Base-by-base conservation (phyloP, 257 asterid genomes). In the Solanum virginianum region DNA sequence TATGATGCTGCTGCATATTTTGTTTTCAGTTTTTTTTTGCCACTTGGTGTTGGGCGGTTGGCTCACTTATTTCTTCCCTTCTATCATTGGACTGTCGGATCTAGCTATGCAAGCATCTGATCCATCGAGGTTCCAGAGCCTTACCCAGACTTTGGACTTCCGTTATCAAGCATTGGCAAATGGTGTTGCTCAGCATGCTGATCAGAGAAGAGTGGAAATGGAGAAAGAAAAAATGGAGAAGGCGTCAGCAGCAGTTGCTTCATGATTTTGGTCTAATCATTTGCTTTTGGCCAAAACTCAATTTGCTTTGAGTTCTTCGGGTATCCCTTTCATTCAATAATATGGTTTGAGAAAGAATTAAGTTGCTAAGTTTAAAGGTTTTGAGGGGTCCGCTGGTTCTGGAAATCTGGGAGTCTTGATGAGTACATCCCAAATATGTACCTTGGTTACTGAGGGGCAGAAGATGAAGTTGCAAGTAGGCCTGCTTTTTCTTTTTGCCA, bases 181-280 rank as follows among this genome's bases (percentile, higher is more conserved):
- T 84, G 96, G 99, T 10, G 92, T 97, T 87, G 99, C 99, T 51
- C 98, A 93, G 94, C 99, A 97, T 84, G 98, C 99, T 54, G 98
- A 92, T 84, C 91, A 83, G 85, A 92, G 98, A 88, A 90, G 94
- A 91, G 88, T 81, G 26, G 99, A 92, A 68, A 94, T 97, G 26
- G 99, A 95, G 90, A 96, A 93, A 88, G 95, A 92, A 87, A 94
- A 89, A 84, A 0, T 94, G 88, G 93, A 91, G 85, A 95, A 96
- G 89, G 91, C 93, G 51, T 47, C 97, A 16, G 89, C 92, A 12
- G 84, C 74, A 26, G 90, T 89, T 56, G 91, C 94, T 36, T 87
- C 94, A n/a, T 92, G 92, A 91, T 89, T 86, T 75, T 74, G 43
- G 29, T 70, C 85, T 15, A 77, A 74, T 41, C 8, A 85, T 62